Conservation (phyloP, 2,329 filamentous ascomycete genomes). For the Colletotrichum sp. region DNA sequence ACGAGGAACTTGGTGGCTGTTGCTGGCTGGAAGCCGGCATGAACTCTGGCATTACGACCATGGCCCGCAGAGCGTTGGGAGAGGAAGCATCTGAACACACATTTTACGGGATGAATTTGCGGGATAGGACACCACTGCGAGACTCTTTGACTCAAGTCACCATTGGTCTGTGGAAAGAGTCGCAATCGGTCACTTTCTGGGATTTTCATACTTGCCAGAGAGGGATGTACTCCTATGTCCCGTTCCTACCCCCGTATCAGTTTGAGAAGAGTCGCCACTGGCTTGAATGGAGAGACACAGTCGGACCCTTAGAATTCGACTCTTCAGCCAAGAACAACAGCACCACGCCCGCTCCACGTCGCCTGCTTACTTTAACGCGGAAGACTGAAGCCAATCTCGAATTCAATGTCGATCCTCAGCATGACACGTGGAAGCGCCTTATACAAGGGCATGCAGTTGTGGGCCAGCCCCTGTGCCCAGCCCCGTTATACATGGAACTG, state of each 20-base stretch:
- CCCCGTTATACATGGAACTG: background rate
- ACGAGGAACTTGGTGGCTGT: constrained; percentile 26
- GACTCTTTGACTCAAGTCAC: background rate
- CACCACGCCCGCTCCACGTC: background rate
- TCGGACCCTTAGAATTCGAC: background rate
- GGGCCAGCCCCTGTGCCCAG: background rate
- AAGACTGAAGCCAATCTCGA: background rate
- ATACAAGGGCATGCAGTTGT: background rate
- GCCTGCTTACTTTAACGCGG: background rate
- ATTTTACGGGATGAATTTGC: background rate
- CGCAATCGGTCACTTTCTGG: background rate
- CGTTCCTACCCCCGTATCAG: constrained; percentile 44
- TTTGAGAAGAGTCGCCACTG: constrained; percentile 45
- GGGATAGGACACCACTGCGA: background rate
- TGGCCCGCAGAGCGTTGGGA: constrained; percentile 33
- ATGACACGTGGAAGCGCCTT: background rate
- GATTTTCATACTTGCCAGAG: constrained; percentile 25
- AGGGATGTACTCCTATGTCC: constrained; percentile 19
- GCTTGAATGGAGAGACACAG: constrained; percentile 34
- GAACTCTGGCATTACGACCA: constrained; percentile 35
- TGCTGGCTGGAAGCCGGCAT: constrained; percentile 49
- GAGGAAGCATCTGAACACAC: background rate
- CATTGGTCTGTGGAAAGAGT: background rate
- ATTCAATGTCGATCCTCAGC: background rate
- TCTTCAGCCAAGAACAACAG: background rate